Conservation (phyloP, 306 rosid species). For the Comarum palustre region DNA sequence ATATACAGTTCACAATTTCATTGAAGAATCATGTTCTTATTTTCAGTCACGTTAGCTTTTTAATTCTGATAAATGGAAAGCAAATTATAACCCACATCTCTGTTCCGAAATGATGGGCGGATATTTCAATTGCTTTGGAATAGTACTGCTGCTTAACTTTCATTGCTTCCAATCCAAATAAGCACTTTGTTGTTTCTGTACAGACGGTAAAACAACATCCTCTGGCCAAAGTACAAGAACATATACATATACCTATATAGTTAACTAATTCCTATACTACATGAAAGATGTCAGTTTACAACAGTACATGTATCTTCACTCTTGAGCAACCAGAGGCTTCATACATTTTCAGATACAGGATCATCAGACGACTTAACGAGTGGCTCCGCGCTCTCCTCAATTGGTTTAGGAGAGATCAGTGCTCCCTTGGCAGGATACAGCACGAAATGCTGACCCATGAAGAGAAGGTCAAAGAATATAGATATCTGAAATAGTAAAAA, state of each 20-base stretch:
- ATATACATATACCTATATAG: neutral
- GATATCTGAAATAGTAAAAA: slow-evolving; percentile 56
- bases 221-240: neutral
- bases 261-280: neutral
- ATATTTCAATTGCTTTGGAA: neutral
- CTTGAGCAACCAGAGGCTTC: slow-evolving; percentile 13
- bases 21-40: neutral
- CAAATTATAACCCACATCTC: neutral
- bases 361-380: slow-evolving; percentile 36
- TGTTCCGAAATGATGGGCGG: neutral
- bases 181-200: neutral
- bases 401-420: slow-evolving; percentile 20
- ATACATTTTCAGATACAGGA: slow-evolving; percentile 33
- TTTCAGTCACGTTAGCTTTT: neutral
- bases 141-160: neutral
- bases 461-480: slow-evolving; percentile 67
- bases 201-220: neutral
- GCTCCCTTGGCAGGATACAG: slow-evolving; percentile 45
- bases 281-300: neutral
- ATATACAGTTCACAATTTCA: neutral
- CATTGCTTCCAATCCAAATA: neutral
- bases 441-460: slow-evolving; percentile 67
- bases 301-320: neutral
- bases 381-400: slow-evolving; percentile 37
- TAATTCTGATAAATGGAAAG: neutral